Percentiles rank a stretch among this genome's conserved stretches.
Evolutionary conservation across 2,329 filamentous ascomycete genomes (phyloP).

Genomic region (Arthrobotrys iridis): DNA sequence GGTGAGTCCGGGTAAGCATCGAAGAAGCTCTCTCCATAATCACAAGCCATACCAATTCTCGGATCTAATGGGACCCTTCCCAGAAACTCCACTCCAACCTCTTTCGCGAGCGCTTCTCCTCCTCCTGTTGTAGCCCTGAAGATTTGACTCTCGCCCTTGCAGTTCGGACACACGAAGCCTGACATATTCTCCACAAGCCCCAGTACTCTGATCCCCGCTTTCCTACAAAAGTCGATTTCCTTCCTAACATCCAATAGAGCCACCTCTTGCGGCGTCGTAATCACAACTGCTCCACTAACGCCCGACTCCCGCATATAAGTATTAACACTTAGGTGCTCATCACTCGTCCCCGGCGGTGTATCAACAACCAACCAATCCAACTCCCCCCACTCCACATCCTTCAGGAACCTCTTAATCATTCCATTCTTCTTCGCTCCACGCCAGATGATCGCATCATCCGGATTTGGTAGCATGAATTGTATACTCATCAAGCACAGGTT

Average conservation of each 20-base stretch:
- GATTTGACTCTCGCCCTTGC: constrained; percentile 72
- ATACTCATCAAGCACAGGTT: constrained; percentile 97
- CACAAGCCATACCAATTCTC: constrained; percentile 92
- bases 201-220: constrained; percentile 87
- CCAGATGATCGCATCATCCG: constrained; percentile 97
- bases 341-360: constrained; percentile 92
- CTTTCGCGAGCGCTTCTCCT: constrained; percentile 78
- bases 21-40: constrained; percentile 97
- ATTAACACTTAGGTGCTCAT: constrained; percentile 95
- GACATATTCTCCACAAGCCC: constrained; percentile 98
- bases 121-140: constrained; percentile 93
- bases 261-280: constrained; percentile 96
- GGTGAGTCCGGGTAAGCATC: constrained; percentile 93
- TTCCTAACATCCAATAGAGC: constrained; percentile 91
- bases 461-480: constrained; percentile 95
- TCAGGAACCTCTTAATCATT: constrained; percentile 95
- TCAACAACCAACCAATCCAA: constrained; percentile 93
- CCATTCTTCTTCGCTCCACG: constrained; percentile 98
- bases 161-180: constrained; percentile 94
- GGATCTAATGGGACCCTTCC: constrained; percentile 92
- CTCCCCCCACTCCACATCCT: constrained; percentile 97
- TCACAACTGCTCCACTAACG: constrained; percentile 90
- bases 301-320: constrained; percentile 88
- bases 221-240: constrained; percentile 96
- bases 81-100: constrained; percentile 87